Evolutionary conservation across 805 yeast species (phyloP), one percentile per base, ranked within the genome.

Genomic region (Wickerhamomyces xylosicus): DNA sequence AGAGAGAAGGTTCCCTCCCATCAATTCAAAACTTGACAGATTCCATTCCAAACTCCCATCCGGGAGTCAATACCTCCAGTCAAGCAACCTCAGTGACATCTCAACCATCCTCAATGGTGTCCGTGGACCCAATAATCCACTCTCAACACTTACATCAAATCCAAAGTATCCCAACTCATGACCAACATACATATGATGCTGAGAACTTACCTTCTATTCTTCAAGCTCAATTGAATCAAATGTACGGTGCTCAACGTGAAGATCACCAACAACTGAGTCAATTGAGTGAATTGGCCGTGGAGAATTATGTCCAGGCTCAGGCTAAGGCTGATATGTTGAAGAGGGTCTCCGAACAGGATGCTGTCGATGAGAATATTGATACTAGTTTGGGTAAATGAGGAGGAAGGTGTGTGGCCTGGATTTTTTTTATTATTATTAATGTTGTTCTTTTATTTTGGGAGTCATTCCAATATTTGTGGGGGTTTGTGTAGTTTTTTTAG

Each of bases 221-320:
- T 4, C 51, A 52, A 40, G 53, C 54, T 22, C 51, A 47, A 31
- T 52, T 48, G 39, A 44, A 40, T 18, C 49, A 47, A 31, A 25
- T 25, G 29, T 31, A 31, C 19, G 33, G n/a, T 11, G 11, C 33
- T 15, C 33, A 31, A 22, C 28, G 13, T 31, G 19, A 31, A 15
- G 14, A 17, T 19, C 33, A 31, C 8, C 33, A 15, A 31, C 33
- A 31, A 11, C 19, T 31, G 13, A 31, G 19, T 31, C 33, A 31
- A 17, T 31, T 31, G 19, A 31, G 33, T 31, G 33, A 31, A 5
- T 11, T 31, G 8, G 33, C 33, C 15, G 33, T 25, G 9, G 29
- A 25, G 8, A n/a, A n/a, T 8, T 25, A 25, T 25, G 29, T 11
- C 14, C 14, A 7, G 4, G n/a, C 8, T 9, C 29, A 25, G 8